phyloP scores from a whole-genome alignment of 164 flowering plant genomes.

The Taxillus chinensis region DNA sequence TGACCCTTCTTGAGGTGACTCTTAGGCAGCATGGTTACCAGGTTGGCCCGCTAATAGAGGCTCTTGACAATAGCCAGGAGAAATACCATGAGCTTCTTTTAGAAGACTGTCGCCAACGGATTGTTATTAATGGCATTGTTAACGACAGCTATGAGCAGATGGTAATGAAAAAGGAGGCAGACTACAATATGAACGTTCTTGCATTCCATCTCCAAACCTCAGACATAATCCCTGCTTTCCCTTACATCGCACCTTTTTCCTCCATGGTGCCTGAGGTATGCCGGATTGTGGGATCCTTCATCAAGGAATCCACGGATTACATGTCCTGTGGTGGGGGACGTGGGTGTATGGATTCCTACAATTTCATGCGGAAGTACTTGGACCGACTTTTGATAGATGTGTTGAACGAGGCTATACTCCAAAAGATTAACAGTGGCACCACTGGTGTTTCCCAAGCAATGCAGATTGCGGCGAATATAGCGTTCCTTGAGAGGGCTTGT shows the following conservation, averaged over 20 bases:
- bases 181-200: neutral
- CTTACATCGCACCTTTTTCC: constrained; percentile 1
- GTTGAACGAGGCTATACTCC: neutral
- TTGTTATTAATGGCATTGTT: neutral
- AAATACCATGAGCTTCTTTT: neutral
- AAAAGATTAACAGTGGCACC: constrained; percentile 1
- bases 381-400: neutral
- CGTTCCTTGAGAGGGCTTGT: neutral
- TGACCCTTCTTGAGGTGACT: neutral
- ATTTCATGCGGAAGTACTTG: neutral
- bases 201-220: constrained; percentile 1
- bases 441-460: neutral
- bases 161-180: constrained; percentile 1
- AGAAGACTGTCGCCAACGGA: neutral
- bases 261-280: neutral
- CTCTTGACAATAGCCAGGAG: neutral
- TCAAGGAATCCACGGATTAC: neutral
- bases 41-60: neutral
- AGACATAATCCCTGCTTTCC: neutral
- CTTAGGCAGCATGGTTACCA: neutral
- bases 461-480: neutral
- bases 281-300: neutral
- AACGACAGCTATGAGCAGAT: constrained; percentile 1
- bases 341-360: neutral
- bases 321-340: neutral